A percentile compares a stretch with the other conserved stretches of the same genome.
phyloP scores from a whole-genome alignment of 1,284 basidiomycete genomes.

The Marasmius fiardii region DNA sequence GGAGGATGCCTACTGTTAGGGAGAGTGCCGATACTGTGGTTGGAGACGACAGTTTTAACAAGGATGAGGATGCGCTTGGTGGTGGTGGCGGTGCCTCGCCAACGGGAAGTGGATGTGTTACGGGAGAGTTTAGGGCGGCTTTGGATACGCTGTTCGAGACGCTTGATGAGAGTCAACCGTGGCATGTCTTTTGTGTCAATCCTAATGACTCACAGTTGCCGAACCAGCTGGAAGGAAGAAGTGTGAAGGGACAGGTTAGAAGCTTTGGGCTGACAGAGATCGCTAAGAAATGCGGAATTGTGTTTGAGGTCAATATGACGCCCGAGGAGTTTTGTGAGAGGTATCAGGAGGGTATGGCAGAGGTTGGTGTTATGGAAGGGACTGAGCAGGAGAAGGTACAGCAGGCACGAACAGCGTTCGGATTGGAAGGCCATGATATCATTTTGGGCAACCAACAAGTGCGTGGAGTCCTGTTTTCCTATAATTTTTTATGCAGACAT shows the following conservation, averaged over 20 bases:
- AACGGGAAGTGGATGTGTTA: slow-evolving; percentile 62
- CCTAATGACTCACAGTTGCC: slow-evolving; percentile 95
- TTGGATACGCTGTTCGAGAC: slow-evolving; percentile 87
- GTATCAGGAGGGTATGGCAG: slow-evolving; percentile 62
- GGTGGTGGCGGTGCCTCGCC: slow-evolving; percentile 16
- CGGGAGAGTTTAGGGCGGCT: slow-evolving; percentile 84
- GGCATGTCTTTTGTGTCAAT: slow-evolving; percentile 92
- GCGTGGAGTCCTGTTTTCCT: slow-evolving; percentile 10
- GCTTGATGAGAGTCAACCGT: slow-evolving; percentile 86
- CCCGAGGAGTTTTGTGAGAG: slow-evolving; percentile 86
- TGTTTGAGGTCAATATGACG: slow-evolving; percentile 86
- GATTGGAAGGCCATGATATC: slow-evolving; percentile 71
- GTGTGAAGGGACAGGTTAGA: slow-evolving; percentile 89
- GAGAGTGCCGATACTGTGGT: slow-evolving; percentile 48
- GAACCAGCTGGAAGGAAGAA: slow-evolving; percentile 89
- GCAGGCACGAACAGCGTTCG: slow-evolving; percentile 61
- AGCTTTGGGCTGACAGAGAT: slow-evolving; percentile 82
- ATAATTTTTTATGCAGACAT: background rate
- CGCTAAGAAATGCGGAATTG: slow-evolving; percentile 59
- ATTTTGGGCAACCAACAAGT: slow-evolving; percentile 83
- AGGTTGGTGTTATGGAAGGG: slow-evolving; percentile 48
- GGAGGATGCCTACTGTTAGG: slow-evolving; percentile 56
- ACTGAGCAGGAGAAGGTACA: slow-evolving; percentile 50
- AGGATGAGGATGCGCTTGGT: slow-evolving; percentile 34
- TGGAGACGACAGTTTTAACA: slow-evolving; percentile 44